Base-by-base conservation (phyloP, 257 asterid genomes). In the Nicotiana tabacum region DNA sequence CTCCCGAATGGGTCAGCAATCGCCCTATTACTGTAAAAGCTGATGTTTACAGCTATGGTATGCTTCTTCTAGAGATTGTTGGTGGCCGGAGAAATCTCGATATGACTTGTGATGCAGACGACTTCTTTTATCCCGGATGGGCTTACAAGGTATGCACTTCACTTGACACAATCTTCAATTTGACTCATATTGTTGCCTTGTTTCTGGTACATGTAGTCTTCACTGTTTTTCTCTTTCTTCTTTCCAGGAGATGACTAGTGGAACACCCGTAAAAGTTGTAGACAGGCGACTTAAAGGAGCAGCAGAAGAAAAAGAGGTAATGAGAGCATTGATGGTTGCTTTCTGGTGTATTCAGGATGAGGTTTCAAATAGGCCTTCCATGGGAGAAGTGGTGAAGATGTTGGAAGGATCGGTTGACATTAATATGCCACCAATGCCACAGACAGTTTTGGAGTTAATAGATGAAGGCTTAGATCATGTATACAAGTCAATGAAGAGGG, bases 331-430 rank as follows among this genome's bases (percentile, higher is more conserved):
- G 17, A 90, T 83, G 77, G 89, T 90, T 4, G 98, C 97, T 0
- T 91, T 95, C 39, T 95, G 98, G 98, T 95, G 98, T 88, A 91
- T 95, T 18, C 98, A 93, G 18, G 98, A 93, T 37, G 98, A 95
- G 66, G 91, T 91, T 0, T 84, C 76, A 65, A 83, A 82, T 91
- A 90, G 98, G 85, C 98, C 98, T 0, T 88, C 95, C 3, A 93
- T 95, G 98, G 98, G 98, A 4, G 98, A 95, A 39, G 97, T 92
- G 6, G 93, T 95, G 91, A 93, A 84, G 87, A 91, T 95, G 92
- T 82, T 95, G 84, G 98, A 95, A 84, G 98, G 94, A 68, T 88
- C 98, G 2, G 85, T 90, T 3, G 92, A 85, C 83, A 80, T 91
- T 29, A 90, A 89, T 60, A 83, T 82, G 87, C 97, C 98, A 35